Evolutionary conservation across 192 early-diverging fungal species (phyloP).

Genomic region (Linnemannia zychae): DNA sequence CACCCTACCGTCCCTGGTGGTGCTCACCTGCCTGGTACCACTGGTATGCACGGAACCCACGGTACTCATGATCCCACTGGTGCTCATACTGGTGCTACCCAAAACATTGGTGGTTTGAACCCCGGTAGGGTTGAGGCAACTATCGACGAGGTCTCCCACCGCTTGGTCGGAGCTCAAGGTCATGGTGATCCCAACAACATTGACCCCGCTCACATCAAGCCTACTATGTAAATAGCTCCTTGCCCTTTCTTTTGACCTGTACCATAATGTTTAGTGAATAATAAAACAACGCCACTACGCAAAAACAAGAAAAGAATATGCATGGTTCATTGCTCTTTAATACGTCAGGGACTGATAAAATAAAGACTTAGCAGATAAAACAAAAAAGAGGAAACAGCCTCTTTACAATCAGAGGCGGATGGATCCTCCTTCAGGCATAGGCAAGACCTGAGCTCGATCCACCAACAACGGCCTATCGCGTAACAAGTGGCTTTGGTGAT

Average conservation of each 20-base stretch:
- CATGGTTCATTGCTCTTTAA: too few relatives aligned
- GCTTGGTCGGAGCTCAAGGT: slow-evolving; percentile 13
- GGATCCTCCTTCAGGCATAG: neutral
- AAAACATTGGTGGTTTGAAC: neutral
- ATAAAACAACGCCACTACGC: neutral
- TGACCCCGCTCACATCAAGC: slow-evolving; percentile 8
- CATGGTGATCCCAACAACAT: slow-evolving; percentile 23
- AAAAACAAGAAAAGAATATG: too few relatives aligned
- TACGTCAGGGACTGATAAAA: too few relatives aligned
- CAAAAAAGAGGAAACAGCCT: neutral
- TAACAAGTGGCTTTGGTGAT: neutral
- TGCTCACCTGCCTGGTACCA: too few relatives aligned
- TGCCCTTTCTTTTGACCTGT: neutral
- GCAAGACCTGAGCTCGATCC: neutral
- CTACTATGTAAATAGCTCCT: slow-evolving; percentile 26
- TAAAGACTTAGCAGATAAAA: neutral
- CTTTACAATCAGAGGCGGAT: neutral
- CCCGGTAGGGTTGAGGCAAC: slow-evolving; percentile 23
- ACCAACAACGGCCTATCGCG: neutral
- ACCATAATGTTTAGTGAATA: neutral
- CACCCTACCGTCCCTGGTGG: too few relatives aligned
- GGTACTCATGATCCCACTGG: too few relatives aligned
- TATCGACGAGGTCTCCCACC: slow-evolving; percentile 14
- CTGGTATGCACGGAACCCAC: too few relatives aligned
- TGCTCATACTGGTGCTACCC: too few relatives aligned